Base-by-base conservation (phyloP, 257 asterid species). In the Solanum corneliomulleri region DNA sequence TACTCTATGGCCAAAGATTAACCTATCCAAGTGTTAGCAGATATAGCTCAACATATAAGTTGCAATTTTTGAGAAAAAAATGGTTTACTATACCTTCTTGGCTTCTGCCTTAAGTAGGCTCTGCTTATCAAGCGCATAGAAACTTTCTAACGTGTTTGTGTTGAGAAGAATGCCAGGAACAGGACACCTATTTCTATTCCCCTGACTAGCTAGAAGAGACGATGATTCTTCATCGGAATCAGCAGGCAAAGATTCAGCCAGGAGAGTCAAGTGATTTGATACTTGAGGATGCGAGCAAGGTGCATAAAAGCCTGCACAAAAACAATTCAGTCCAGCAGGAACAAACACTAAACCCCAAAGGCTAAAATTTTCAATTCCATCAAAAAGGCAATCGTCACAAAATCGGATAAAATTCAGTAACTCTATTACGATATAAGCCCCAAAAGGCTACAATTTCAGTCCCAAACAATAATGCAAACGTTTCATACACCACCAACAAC, bases 151-250 rank as follows among this genome's bases (percentile, higher is more conserved):
- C 29, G 98, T 95, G 93, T 97, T 97, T 33, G 98, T 94, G 88
- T 97, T 97, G 88, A 92, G 93, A 85, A 97, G 95, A 86, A 88
- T 85, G 64, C 98, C 99, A 56, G 98, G 98, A 39, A 97, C 91
- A 85, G 97, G 97, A 88, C 98, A 97, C 64, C 93, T 93, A 69
- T 95, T 97, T 93, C 99, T 92, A 91, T 94, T 96, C 86, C 98
- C 98, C 86, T 87, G 90, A 89, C 87, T 93, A 69, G 85, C 60
- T 72, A 69, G 86, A 29, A 86, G 77, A 49, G 68, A 37, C 74
- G 86, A 88, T 78, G 96, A 69, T 52, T 90, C 90, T 82, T 92
- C 95, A 80, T 86, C 85, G 44, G 89, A 90, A 86, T 94, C 97
- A 41, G 88, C 84, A 58, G 98, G 98, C 72, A 97, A 92, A 11